These are phyloP conservation scores for Ophiocordyceps camponoti-floridani DNA, from an alignment of 2,329 filamentous ascomycete species.

Conservation along the genomic window DNA sequence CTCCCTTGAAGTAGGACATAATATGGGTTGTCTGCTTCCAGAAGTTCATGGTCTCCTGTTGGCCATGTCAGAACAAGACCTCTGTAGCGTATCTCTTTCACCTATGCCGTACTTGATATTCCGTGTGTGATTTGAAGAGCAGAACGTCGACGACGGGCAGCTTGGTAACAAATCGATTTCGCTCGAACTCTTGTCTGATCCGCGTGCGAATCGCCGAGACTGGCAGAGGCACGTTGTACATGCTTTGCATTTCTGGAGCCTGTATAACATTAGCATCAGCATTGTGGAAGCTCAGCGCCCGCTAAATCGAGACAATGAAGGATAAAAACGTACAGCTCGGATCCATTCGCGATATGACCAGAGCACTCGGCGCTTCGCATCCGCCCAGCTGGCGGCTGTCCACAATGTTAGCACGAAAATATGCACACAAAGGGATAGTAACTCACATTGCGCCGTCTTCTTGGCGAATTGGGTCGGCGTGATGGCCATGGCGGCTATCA, in stretches of 20 bases:
- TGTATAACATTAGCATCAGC: constrained; percentile 17
- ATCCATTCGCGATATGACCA: constrained; percentile 91
- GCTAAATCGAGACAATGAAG: neutral
- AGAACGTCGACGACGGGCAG: constrained; percentile 76
- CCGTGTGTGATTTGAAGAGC: constrained; percentile 75
- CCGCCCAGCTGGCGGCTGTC: constrained; percentile 70
- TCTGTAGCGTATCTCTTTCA: neutral
- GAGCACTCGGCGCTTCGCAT: constrained; percentile 76
- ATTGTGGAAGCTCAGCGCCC: neutral
- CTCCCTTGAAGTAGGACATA: constrained; percentile 89
- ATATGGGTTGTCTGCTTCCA: constrained; percentile 96
- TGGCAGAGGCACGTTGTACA: constrained; percentile 88
- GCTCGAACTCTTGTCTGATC: constrained; percentile 92
- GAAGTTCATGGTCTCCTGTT: constrained; percentile 92
- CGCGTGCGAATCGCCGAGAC: constrained; percentile 79
- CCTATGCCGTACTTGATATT: constrained; percentile 61
- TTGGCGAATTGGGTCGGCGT: constrained; percentile 84
- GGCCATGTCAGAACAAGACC: constrained; percentile 14
- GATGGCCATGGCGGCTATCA: constrained; percentile 55
- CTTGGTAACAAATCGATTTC: constrained; percentile 84
- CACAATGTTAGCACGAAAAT: constrained; percentile 15
- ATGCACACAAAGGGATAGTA: neutral
- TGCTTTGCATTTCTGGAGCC: constrained; percentile 91
- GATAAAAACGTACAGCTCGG: constrained; percentile 56
- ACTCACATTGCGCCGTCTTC: constrained; percentile 60